Evolutionary conservation across 139 green algal genomes (phyloP).

Genomic region (Chlorella sorokiniana): DNA sequence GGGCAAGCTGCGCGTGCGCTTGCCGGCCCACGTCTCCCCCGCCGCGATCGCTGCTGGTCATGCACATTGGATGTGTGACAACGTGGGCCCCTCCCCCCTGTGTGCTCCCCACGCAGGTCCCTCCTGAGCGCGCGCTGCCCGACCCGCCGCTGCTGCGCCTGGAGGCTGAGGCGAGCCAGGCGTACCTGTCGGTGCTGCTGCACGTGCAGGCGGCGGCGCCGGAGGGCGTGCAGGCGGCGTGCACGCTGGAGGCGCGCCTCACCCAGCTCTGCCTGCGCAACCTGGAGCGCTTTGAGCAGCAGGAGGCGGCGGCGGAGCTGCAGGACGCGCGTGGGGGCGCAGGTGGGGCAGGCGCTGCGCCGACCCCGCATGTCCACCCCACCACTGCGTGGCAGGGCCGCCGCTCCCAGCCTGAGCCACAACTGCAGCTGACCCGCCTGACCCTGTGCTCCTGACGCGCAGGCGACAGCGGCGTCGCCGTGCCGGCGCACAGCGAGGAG

Average conservation of each 20-base stretch:
- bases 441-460: neutral
- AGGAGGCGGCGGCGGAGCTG: conserved; percentile 17
- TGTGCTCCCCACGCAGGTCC: conserved; percentile 56
- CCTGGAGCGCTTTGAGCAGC: conserved; percentile 70
- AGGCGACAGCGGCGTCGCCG: neutral
- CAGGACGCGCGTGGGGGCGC: conserved; percentile 14
- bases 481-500: conserved; percentile 54
- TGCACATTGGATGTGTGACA: neutral
- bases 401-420: too few relatives aligned
- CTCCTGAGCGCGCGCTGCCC: conserved; percentile 50
- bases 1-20: neutral
- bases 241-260: conserved; percentile 57
- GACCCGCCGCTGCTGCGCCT: conserved; percentile 94
- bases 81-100: conserved; percentile 25
- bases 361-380: too few relatives aligned
- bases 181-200: conserved; percentile 80
- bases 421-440: neutral
- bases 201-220: conserved; percentile 13
- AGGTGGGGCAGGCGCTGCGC: neutral
- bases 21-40: neutral
- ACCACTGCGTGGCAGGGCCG: neutral
- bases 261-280: conserved; percentile 71
- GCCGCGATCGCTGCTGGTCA: neutral
- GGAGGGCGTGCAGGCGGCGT: conserved; percentile 7
- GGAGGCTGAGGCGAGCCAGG: conserved; percentile 86